Percentiles rank a stretch among this genome's conserved stretches.
phyloP scores from a whole-genome alignment of 108 stramenopile species.

The Discostella stelligeroides region DNA sequence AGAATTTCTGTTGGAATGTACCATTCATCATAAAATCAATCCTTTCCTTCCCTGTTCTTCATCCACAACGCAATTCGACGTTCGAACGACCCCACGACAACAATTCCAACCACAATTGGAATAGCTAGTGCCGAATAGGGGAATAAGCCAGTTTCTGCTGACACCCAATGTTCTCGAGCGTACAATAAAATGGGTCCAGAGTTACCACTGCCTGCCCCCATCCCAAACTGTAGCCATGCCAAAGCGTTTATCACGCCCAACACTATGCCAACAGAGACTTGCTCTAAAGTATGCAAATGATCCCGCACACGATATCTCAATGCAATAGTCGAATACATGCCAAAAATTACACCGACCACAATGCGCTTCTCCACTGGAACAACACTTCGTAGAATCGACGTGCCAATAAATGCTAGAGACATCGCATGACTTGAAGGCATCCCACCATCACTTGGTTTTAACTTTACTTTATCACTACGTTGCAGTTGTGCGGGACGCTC shows the following conservation, averaged over 20 bases:
- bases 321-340: constrained; percentile 55
- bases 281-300: constrained; percentile 69
- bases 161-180: constrained; percentile 42
- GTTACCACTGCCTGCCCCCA: constrained; percentile 17
- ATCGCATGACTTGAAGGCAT: constrained; percentile 87
- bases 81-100: constrained; percentile 81
- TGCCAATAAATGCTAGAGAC: constrained; percentile 85
- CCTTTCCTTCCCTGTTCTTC: constrained; percentile 10
- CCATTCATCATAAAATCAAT: background rate
- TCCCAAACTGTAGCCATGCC: constrained; percentile 59
- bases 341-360: constrained; percentile 31
- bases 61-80: constrained; percentile 56
- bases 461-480: constrained; percentile 26
- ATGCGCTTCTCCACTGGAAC: constrained; percentile 6
- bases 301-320: constrained; percentile 68
- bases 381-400: constrained; percentile 18
- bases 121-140: constrained; percentile 55
- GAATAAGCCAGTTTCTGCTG: constrained; percentile 59
- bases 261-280: constrained; percentile 66
- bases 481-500: constrained; percentile 52
- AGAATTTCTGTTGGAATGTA: too few species aligned
- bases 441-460: constrained; percentile 80
- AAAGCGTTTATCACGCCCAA: constrained; percentile 67
- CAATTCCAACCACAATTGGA: constrained; percentile 67
- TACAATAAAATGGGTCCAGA: constrained; percentile 27